These are phyloP conservation scores for Pilasporangium apinafurcum DNA, from an alignment of 352 stramenopile genomes.

Conservation along the genomic window DNA sequence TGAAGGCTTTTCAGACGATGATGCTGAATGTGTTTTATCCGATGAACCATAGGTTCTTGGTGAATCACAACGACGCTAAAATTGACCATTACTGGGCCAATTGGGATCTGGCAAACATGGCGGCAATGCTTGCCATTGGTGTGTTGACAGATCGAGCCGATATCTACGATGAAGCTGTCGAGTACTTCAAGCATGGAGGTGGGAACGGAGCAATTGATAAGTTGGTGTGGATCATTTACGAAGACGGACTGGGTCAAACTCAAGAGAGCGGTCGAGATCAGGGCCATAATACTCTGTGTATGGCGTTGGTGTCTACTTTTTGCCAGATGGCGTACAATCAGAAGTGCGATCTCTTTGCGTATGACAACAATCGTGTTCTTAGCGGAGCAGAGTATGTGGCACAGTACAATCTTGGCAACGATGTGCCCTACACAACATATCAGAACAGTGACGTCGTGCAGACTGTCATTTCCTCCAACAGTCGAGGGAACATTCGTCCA, in stretches of 20 bases:
- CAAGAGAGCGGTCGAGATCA: conserved; percentile 15
- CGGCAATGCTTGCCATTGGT: conserved; percentile 12
- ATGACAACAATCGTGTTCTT: conserved; percentile 12
- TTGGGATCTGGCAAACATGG: conserved; percentile 15
- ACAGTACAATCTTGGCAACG: conserved; percentile 10
- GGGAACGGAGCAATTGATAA: conserved; percentile 12
- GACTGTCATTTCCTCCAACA: conserved; percentile 1
- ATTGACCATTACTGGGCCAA: conserved; percentile 18
- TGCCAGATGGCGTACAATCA: conserved; percentile 13
- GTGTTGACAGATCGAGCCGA: conserved; percentile 9
- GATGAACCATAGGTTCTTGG: conserved; percentile 16
- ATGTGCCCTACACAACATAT: conserved; percentile 12
- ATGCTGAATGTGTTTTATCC: conserved; percentile 12
- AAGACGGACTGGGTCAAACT: conserved; percentile 8
- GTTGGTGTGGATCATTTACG: conserved; percentile 7
- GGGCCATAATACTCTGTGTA: conserved; percentile 7
- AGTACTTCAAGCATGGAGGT: conserved; percentile 9
- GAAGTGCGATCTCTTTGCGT: conserved; percentile 12
- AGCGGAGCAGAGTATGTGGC: conserved; percentile 11
- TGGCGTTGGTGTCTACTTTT: conserved; percentile 9
- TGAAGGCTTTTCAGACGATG: conserved; percentile 7
- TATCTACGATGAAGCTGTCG: conserved; percentile 9
- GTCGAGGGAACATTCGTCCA: conserved; percentile 3
- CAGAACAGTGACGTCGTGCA: conserved; percentile 13
- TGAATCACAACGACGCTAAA: conserved; percentile 13